These are phyloP conservation scores for Balakata baccata DNA, from an alignment of 345 rosid species.

Conservation along the genomic window DNA sequence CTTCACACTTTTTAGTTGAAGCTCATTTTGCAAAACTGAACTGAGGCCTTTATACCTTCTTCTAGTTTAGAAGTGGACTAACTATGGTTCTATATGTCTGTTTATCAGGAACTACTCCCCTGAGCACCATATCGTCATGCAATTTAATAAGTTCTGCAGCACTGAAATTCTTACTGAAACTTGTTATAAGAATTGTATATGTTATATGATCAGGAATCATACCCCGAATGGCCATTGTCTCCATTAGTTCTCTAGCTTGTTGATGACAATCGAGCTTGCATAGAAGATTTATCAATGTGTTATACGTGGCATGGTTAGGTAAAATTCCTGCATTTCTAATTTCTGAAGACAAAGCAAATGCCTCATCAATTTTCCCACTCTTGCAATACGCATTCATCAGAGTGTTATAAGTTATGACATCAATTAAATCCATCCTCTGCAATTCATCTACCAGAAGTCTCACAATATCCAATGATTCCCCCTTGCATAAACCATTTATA, in stretches of 20 bases:
- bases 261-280: slow-evolving; percentile 52
- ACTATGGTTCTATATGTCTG: slow-evolving; percentile 24
- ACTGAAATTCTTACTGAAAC: slow-evolving; percentile 34
- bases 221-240: slow-evolving; percentile 40
- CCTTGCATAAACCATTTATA: slow-evolving; percentile 57
- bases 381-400: slow-evolving; percentile 42
- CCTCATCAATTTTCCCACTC: slow-evolving; percentile 41
- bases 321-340: slow-evolving; percentile 32
- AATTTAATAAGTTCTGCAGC: slow-evolving; percentile 50
- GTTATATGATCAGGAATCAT: slow-evolving; percentile 48
- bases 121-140: slow-evolving; percentile 59
- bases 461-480: slow-evolving; percentile 29
- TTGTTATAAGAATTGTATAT: slow-evolving; percentile 47
- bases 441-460: slow-evolving; percentile 24
- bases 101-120: slow-evolving; percentile 51
- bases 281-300: slow-evolving; percentile 49
- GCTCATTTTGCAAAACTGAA: too few species aligned
- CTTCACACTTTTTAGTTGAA: too few species aligned
- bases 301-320: slow-evolving; percentile 45
- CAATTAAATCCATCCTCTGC: slow-evolving; percentile 25
- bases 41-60: too few species aligned
- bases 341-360: slow-evolving; percentile 28
- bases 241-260: slow-evolving; percentile 47
- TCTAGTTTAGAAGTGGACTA: too few species aligned
- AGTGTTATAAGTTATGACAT: slow-evolving; percentile 51